Conservation (phyloP, 495 filamentous ascomycete genomes). For the Tetracladium setigerum region DNA sequence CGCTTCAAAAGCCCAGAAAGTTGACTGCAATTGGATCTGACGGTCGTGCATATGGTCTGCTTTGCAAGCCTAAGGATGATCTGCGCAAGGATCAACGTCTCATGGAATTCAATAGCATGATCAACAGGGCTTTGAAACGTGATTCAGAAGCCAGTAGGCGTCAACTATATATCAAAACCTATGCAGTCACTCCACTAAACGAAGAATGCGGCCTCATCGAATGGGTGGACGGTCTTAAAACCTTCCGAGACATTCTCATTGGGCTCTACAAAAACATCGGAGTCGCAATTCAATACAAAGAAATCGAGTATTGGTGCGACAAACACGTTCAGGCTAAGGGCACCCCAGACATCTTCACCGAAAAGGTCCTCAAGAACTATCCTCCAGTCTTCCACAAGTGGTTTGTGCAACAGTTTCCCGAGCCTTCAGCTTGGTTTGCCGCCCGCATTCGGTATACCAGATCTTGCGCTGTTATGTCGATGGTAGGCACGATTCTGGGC, state of each 20-base stretch:
- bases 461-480: conserved; percentile 94
- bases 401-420: conserved; percentile 92
- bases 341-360: conserved; percentile 59
- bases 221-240: conserved; percentile 96
- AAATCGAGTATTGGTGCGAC: conserved; percentile 39
- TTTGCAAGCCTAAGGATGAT: conserved; percentile 98
- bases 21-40: conserved; percentile 84
- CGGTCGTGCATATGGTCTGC: conserved; percentile 75
- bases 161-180: conserved; percentile 83
- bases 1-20: conserved; percentile 86
- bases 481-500: conserved; percentile 90
- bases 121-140: conserved; percentile 85
- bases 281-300: conserved; percentile 43
- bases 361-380: conserved; percentile 58
- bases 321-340: conserved; percentile 32
- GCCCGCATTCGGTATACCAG: conserved; percentile 87
- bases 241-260: conserved; percentile 85
- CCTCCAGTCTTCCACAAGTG: conserved; percentile 83
- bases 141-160: conserved; percentile 85
- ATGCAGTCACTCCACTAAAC: conserved; percentile 91
- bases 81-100: conserved; percentile 92
- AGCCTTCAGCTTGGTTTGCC: conserved; percentile 84
- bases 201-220: conserved; percentile 98
- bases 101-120: conserved; percentile 99
- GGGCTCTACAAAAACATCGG: conserved; percentile 65